Conservation (phyloP, 108 stramenopile genomes). For the Ochromonas danica region DNA sequence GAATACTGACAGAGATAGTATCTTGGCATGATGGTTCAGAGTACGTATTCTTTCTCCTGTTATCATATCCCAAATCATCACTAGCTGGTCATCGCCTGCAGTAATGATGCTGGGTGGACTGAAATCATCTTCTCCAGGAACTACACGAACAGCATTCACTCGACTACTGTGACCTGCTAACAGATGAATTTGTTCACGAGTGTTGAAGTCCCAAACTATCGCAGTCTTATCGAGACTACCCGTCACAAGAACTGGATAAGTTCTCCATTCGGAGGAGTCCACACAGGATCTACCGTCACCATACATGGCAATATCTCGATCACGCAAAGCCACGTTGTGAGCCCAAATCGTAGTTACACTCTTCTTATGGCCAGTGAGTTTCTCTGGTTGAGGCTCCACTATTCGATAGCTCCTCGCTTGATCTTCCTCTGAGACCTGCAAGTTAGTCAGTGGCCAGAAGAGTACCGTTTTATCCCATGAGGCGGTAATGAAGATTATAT, state of each 20-base stretch:
- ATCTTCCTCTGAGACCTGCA: neutral
- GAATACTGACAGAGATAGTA: neutral
- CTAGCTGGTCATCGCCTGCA: neutral
- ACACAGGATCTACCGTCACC: neutral
- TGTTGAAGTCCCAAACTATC: neutral
- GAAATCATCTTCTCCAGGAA: neutral
- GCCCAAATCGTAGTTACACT: neutral
- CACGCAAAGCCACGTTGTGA: neutral
- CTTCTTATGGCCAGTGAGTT: neutral
- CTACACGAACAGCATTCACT: neutral
- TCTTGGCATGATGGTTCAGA: neutral
- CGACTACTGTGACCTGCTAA: neutral
- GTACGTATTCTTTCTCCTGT: neutral
- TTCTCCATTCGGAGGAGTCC: neutral
- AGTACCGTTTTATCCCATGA: conserved; percentile 1
- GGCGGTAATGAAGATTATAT: neutral
- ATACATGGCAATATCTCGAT: neutral
- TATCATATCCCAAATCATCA: neutral
- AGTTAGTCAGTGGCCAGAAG: neutral
- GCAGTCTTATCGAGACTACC: conserved; percentile 2
- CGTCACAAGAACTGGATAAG: neutral
- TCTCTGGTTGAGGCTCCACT: neutral
- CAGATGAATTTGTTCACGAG: neutral
- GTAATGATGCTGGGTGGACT: neutral
- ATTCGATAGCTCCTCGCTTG: too few relatives aligned